Percentiles rank a stretch among this genome's conserved stretches.
Conservation (phyloP, 768 basidiomycete species). For the Kwoniella heveanensis region DNA sequence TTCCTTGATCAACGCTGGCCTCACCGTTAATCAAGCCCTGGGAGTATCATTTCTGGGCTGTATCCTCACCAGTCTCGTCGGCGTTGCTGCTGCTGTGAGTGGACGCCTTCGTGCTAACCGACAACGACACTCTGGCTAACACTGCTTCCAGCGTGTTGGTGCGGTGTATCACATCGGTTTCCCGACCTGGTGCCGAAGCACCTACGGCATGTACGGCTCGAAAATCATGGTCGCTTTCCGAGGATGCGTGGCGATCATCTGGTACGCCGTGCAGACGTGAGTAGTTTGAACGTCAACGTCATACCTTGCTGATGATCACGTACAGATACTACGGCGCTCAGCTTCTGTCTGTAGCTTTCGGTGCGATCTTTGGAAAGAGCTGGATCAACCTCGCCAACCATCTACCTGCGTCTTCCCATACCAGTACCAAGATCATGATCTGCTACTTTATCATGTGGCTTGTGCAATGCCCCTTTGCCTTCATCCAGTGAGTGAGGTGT, state of each 20-base stretch:
- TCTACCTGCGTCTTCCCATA: constrained; percentile 63
- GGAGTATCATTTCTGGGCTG: constrained; percentile 11
- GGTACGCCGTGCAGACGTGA: constrained; percentile 23
- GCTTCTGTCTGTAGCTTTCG: constrained; percentile 4
- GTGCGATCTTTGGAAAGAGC: constrained; percentile 15
- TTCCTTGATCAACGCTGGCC: constrained; percentile 13
- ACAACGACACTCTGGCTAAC: neutral
- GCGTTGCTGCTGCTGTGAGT: constrained; percentile 14
- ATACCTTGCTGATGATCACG: constrained; percentile 2
- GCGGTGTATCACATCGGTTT: constrained; percentile 29
- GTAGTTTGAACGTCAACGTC: neutral
- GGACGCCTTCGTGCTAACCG: neutral
- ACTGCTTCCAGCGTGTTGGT: constrained; percentile 3
- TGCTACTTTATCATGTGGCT: constrained; percentile 15
- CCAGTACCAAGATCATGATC: constrained; percentile 60
- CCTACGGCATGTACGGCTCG: constrained; percentile 74
- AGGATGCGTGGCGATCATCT: constrained; percentile 36
- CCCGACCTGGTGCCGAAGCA: constrained; percentile 59
- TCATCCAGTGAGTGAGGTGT: constrained; percentile 16
- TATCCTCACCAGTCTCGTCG: constrained; percentile 6
- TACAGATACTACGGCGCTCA: constrained; percentile 14
- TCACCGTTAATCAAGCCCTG: constrained; percentile 9
- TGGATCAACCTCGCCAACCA: constrained; percentile 63
- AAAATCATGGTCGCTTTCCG: constrained; percentile 69
- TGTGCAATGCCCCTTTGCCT: constrained; percentile 12